Evolutionary conservation across 2,329 filamentous ascomycete species (phyloP).

Genomic region (Fusarium decemcellulare): DNA sequence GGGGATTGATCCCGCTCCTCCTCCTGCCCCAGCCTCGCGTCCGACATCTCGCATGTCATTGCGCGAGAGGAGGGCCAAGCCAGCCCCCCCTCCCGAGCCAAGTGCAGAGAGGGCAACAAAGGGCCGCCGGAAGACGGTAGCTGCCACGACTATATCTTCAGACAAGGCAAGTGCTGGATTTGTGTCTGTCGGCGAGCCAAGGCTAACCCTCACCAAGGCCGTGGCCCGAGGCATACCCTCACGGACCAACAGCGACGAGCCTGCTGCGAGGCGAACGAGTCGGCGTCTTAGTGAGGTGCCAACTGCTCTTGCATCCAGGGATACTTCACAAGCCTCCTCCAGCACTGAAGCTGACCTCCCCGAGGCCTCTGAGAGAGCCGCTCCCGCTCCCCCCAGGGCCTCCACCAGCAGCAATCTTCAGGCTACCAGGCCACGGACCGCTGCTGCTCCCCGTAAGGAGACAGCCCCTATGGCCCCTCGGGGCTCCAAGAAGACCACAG

Average conservation of each 20-base stretch:
- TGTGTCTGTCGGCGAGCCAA: neutral
- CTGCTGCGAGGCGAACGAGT: conserved; percentile 52
- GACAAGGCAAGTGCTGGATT: conserved; percentile 47
- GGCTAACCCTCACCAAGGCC: conserved; percentile 47
- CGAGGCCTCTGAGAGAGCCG: conserved; percentile 41
- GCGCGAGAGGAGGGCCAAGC: conserved; percentile 76
- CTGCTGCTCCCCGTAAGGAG: conserved; percentile 61
- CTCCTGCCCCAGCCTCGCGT: conserved; percentile 51
- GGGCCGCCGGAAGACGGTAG: conserved; percentile 74
- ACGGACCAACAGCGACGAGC: conserved; percentile 43
- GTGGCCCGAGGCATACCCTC: conserved; percentile 51
- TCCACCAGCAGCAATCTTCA: conserved; percentile 59
- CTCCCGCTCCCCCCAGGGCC: conserved; percentile 59
- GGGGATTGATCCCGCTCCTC: conserved; percentile 46
- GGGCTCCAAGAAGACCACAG: conserved; percentile 53
- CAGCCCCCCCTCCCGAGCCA: conserved; percentile 67
- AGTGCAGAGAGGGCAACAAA: conserved; percentile 47
- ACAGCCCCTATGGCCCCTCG: conserved; percentile 50
- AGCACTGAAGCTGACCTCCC: conserved; percentile 19
- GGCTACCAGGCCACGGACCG: conserved; percentile 73
- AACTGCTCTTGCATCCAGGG: conserved; percentile 47
- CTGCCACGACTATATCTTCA: conserved; percentile 50
- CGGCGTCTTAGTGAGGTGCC: conserved; percentile 67
- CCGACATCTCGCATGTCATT: conserved; percentile 78
- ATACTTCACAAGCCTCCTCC: conserved; percentile 18